Conservation (phyloP, 2,329 filamentous ascomycete genomes). For the Coleophoma eucalyptorum region DNA sequence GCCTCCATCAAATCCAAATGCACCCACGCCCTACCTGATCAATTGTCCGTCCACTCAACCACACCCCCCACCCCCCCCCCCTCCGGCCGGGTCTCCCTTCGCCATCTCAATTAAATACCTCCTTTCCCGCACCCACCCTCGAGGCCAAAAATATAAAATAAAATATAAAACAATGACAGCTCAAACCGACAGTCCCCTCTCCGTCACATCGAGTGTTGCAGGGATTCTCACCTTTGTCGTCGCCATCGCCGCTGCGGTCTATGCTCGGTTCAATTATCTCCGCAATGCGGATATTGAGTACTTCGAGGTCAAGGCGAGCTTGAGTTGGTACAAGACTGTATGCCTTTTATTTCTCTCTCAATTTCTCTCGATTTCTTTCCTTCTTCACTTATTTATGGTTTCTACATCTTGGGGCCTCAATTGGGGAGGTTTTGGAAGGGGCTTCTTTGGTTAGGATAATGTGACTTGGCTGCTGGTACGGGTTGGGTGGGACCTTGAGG, state of each 20-base stretch:
- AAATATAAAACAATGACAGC: too few species aligned
- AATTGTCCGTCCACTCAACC: too few species aligned
- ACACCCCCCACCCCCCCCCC: too few species aligned
- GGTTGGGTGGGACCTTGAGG: too few species aligned
- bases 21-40: too few species aligned
- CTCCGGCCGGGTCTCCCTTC: too few species aligned
- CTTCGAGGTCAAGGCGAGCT: constrained; percentile 40
- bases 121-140: too few species aligned
- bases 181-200: constrained; percentile 37
- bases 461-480: too few species aligned
- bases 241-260: constrained; percentile 39
- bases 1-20: too few species aligned
- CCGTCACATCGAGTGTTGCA: constrained; percentile 37
- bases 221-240: constrained; percentile 44
- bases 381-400: not conserved
- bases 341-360: not conserved
- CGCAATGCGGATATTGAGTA: constrained; percentile 43
- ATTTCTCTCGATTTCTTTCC: not conserved
- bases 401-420: not conserved
- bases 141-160: too few species aligned
- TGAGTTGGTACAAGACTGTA: constrained; percentile 43
- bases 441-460: too few species aligned
- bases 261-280: constrained; percentile 39
- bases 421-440: not conserved
- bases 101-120: too few species aligned